phyloP scores from a whole-genome alignment of 2,329 filamentous ascomycete species.

The Tolypocladium sp. region DNA sequence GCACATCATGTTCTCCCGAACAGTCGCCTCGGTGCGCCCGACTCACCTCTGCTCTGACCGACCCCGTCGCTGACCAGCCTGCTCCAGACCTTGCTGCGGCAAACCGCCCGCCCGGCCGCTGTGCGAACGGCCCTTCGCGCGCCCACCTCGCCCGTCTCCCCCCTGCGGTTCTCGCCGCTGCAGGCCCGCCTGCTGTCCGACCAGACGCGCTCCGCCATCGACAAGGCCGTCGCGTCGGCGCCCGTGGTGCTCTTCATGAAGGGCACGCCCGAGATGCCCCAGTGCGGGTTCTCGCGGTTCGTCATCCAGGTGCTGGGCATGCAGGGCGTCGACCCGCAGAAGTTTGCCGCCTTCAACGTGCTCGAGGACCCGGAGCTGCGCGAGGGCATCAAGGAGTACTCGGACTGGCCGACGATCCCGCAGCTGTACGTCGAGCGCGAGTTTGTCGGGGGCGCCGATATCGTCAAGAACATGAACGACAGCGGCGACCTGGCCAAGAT shows the following conservation, averaged over 20 bases:
- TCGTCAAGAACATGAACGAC: slow-evolving; percentile 93
- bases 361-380: slow-evolving; percentile 84
- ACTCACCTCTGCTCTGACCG: background rate
- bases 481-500: slow-evolving; percentile 88
- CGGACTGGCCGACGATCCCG: slow-evolving; percentile 97
- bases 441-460: slow-evolving; percentile 96
- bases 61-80: background rate
- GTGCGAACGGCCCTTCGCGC: slow-evolving; percentile 11
- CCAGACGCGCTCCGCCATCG: slow-evolving; percentile 73
- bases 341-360: slow-evolving; percentile 98
- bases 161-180: slow-evolving; percentile 16
- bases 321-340: slow-evolving; percentile 88
- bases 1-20: slow-evolving; percentile 13
- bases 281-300: slow-evolving; percentile 93
- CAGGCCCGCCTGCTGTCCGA: slow-evolving; percentile 67
- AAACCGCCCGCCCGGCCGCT: slow-evolving; percentile 25
- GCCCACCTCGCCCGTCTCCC: slow-evolving; percentile 8
- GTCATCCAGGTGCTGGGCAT: slow-evolving; percentile 90
- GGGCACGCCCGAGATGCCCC: slow-evolving; percentile 88
- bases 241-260: slow-evolving; percentile 99
- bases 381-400: slow-evolving; percentile 95
- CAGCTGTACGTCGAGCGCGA: slow-evolving; percentile 94
- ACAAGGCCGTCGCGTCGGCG: slow-evolving; percentile 77
- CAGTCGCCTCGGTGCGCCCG: slow-evolving; percentile 12
- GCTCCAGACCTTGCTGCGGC: slow-evolving; percentile 24